phyloP scores from a whole-genome alignment of 768 basidiomycete species.

The Porpolomopsis calyptriformis region DNA sequence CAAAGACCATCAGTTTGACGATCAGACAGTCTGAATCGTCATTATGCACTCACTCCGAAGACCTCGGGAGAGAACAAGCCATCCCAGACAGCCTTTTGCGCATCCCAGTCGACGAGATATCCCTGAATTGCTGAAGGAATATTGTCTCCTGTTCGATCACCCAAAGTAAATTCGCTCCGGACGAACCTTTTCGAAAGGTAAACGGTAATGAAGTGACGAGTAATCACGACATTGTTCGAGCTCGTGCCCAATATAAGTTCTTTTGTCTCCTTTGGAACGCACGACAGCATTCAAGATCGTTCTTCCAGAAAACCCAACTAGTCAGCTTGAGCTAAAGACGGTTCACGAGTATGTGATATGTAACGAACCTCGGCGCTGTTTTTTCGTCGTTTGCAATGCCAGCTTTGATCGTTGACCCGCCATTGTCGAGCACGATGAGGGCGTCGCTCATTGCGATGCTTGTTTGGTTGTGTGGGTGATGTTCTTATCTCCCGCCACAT shows the following conservation, averaged over 20 bases:
- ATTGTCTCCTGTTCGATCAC: conserved; percentile 7
- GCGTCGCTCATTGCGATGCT: conserved; percentile 10
- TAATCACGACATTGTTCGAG: conserved; percentile 67
- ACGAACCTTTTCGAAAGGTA: conserved; percentile 80
- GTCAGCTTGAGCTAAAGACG: too few species aligned
- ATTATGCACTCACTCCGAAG: conserved; percentile 40
- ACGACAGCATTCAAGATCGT: conserved; percentile 74
- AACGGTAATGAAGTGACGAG: conserved; percentile 68
- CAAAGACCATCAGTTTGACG: not conserved
- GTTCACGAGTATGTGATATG: too few species aligned
- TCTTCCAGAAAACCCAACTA: conserved; percentile 37
- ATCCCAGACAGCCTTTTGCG: conserved; percentile 92
- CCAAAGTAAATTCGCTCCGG: conserved; percentile 10
- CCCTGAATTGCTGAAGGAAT: conserved; percentile 45
- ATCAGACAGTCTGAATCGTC: not conserved
- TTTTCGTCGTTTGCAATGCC: conserved; percentile 35
- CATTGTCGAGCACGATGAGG: conserved; percentile 77
- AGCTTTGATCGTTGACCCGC: conserved; percentile 72
- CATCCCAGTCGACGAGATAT: conserved; percentile 90
- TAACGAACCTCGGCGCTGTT: conserved; percentile 22
- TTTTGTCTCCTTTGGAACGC: conserved; percentile 74
- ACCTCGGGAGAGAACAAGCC: conserved; percentile 68
- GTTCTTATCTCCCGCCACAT: not conserved
- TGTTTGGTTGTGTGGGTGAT: not conserved
- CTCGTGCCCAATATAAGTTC: conserved; percentile 81